Conservation (phyloP, 2,329 filamentous ascomycete species). For the Ophiostoma piceae region DNA sequence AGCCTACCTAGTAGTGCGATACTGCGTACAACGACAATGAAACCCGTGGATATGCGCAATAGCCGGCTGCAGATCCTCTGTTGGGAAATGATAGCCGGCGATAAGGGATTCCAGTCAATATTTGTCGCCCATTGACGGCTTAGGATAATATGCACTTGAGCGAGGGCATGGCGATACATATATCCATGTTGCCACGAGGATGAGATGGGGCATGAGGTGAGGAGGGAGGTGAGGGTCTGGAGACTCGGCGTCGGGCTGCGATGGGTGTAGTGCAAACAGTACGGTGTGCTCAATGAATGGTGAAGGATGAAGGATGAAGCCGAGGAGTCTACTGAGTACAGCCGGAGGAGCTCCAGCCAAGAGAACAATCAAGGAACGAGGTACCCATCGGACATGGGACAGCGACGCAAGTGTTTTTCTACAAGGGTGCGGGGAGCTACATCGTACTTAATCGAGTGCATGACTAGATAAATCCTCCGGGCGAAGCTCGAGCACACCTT, state of each 20-base stretch:
- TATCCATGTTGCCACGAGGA: not conserved
- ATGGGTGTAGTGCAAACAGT: no score
- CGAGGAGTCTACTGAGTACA: not conserved
- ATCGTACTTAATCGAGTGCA: not conserved
- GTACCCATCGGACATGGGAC: not conserved
- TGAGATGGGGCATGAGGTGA: no score
- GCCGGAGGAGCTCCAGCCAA: not conserved
- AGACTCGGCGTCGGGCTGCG: not conserved
- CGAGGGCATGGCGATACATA: not conserved
- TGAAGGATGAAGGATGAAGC: no score
- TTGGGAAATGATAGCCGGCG: conserved; percentile 1
- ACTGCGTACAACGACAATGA: no score
- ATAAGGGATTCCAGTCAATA: not conserved
- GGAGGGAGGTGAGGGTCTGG: not conserved
- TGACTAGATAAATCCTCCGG: not conserved
- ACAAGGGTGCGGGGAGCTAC: conserved; percentile 3
- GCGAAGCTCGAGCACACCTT: not conserved
- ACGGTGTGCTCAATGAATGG: no score
- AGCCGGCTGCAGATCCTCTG: not conserved
- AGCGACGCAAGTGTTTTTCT: not conserved
- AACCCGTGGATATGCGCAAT: not conserved
- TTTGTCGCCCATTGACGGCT: conserved; percentile 4
- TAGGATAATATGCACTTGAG: not conserved
- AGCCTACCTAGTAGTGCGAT: not conserved
- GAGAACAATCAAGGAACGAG: not conserved